Base-by-base conservation (phyloP, 139 green algal species). In the Closterium sp. region DNA sequence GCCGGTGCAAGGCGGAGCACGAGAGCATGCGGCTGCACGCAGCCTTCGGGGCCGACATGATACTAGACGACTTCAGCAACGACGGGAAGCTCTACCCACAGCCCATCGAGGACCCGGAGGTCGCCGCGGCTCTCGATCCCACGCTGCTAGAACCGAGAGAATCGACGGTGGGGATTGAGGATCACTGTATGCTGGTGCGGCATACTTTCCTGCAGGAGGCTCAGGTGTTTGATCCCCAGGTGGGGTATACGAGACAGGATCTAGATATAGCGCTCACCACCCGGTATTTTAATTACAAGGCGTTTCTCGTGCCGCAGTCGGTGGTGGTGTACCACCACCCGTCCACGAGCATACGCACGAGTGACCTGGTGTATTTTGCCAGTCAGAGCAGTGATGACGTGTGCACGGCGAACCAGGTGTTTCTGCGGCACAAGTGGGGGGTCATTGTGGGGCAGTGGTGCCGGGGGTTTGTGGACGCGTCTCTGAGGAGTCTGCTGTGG, bases 381-480 rank as follows among this genome's bases (percentile, higher is more conserved):
- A 69, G 31, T 9, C 87, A 90, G 35, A 90, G 87, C 2, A 25
- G 31, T 12, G 87, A 90, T 10, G 87, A 90, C 3, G 66, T 85
- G 64, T 90, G 87, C 33, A 36, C 32, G 30, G 87, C 64, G 30
- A 90, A 85, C 2, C 64, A 69, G 64, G 87, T 90, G 66, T 36
- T 87, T 36, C 87, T 90, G 64, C 87, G 87, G 31, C 64, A 85
- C 66, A 90, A 90, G 66, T 90, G 87, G 87, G 87, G 87, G 64
- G 30, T 90, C n/a, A 33, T 90, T 31, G 21, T 34, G 64, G 87
- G 87, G 32, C 87, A 90, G 87, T 10, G 25, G 87, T 90, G 87
- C 66, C 8, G 87, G 0, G 87, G 87, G 66, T 90, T 90, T 90
- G 87, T 85, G 33, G 87, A 90, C 28, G 25, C 64, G 8, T 32